These are phyloP conservation scores for Linnemannia zychae DNA, from an alignment of 192 early-diverging fungal species.

Conservation along the genomic window DNA sequence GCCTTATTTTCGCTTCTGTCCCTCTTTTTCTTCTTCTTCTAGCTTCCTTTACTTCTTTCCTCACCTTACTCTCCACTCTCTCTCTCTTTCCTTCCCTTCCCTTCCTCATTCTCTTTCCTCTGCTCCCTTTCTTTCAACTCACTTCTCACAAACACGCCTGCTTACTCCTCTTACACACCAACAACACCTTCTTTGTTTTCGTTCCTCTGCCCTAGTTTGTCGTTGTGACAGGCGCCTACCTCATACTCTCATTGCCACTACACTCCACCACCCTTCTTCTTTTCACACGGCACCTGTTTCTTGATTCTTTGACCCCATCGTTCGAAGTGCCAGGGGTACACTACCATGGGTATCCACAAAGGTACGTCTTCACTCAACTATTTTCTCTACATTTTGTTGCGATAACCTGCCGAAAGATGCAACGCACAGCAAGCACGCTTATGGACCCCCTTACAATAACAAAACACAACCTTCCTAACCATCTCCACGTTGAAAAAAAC, in stretches of 20 bases:
- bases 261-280: not conserved
- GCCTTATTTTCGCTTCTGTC: not conserved
- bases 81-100: not conserved
- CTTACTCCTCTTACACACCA: not conserved
- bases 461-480: not conserved
- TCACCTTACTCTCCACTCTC: no score
- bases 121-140: not conserved
- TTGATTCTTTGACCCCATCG: not conserved
- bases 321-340: no score
- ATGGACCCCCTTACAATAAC: not conserved
- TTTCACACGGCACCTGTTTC: not conserved
- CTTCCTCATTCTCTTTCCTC: not conserved
- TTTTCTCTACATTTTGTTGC: not conserved
- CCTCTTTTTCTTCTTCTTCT: not conserved
- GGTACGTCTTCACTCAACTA: slow-evolving; percentile 9
- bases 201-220: not conserved
- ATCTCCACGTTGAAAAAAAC: not conserved
- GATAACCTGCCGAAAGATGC: not conserved
- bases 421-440: not conserved
- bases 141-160: not conserved
- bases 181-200: not conserved
- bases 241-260: not conserved
- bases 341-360: slow-evolving; percentile 32
- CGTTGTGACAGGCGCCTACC: no score
- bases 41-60: not conserved